Conservation (phyloP, 345 rosid genomes). For the Gossypium turneri region DNA sequence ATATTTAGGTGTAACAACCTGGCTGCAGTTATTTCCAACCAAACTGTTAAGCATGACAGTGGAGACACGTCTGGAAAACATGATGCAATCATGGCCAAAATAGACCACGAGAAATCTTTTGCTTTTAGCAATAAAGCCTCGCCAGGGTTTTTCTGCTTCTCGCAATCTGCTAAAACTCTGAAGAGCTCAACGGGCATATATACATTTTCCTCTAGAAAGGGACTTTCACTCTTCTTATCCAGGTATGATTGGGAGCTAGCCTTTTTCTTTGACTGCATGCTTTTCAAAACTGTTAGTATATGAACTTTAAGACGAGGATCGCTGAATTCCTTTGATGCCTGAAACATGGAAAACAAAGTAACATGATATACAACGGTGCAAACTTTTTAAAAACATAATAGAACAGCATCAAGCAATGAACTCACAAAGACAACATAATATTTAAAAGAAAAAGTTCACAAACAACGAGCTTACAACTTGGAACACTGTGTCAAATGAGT, state of each 20-base stretch:
- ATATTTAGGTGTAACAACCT: conserved; percentile 44
- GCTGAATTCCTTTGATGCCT: conserved; percentile 88
- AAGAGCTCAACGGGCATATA: conserved; percentile 76
- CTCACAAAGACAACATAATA: background rate
- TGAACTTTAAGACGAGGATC: conserved; percentile 87
- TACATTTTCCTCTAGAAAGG: conserved; percentile 48
- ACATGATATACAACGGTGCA: conserved; percentile 14
- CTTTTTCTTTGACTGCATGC: conserved; percentile 70
- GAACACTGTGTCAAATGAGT: conserved; percentile 71
- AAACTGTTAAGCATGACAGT: conserved; percentile 74
- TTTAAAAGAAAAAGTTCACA: conserved; percentile 8
- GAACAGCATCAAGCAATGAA: background rate
- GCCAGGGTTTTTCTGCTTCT: conserved; percentile 81
- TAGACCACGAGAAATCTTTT: conserved; percentile 92
- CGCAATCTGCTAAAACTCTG: conserved; percentile 82
- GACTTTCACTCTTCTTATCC: conserved; percentile 43
- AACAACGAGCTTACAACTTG: conserved; percentile 58
- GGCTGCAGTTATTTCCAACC: conserved; percentile 99
- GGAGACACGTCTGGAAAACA: conserved; percentile 89
- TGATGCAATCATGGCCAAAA: conserved; percentile 92
- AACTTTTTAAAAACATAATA: conserved; percentile 12
- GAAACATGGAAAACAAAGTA: conserved; percentile 24
- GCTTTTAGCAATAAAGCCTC: conserved; percentile 77
- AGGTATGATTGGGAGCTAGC: conserved; percentile 41
- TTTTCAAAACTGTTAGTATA: conserved; percentile 73